Evolutionary conservation across 1,139 yeast genomes (phyloP), one percentile per base, ranked within the genome.

Genomic region (Blastobotrys raffinosifermentans): DNA sequence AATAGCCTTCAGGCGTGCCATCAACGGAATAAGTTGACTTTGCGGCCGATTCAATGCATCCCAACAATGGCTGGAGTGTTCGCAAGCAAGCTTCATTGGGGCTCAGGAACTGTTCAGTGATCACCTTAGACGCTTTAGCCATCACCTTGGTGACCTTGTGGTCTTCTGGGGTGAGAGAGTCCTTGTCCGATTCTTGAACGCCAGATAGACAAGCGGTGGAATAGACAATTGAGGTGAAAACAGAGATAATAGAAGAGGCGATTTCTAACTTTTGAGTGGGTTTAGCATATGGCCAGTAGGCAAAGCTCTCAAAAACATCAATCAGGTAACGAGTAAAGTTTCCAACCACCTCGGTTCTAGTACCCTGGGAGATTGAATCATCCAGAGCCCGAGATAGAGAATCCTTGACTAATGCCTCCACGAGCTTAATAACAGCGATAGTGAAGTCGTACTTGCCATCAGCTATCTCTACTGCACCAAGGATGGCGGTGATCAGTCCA

Each of bases 401-500:
- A 47, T 76, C 75, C 10, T 69, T 64, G 1, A 79, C 70, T 32
- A 86, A 64, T 1, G 70, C 61, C 32, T 71, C 70, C 6, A 74
- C 72, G 19, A 87, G 61, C 31, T 73, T 69, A 15, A 81, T 64
- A 30, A 84, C 56, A 0, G 79, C 61, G 9, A 80, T 53, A 0
- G 93, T 79, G 49, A 86, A 80, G 7, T 63, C 65, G 56, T 73
- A 87, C 32, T 73, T 72, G 7, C 89, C 91, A 38, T 66, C 67
- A 2, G 81, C 77, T 59, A 80, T 72, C 58, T 87, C 96, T 19
- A 77, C 72, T 2, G 89, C 72, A 2, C 91, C 89, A 39, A 85
- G 67, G 6, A 85, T 68, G 0, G 72, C 69, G 1, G 77, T 61
- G 0, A 80, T 76, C 35, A 77, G 62, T 19, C 20, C 10, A 4